These are phyloP conservation scores for Trifolium dubium DNA, from an alignment of 306 rosid species.

Conservation along the genomic window DNA sequence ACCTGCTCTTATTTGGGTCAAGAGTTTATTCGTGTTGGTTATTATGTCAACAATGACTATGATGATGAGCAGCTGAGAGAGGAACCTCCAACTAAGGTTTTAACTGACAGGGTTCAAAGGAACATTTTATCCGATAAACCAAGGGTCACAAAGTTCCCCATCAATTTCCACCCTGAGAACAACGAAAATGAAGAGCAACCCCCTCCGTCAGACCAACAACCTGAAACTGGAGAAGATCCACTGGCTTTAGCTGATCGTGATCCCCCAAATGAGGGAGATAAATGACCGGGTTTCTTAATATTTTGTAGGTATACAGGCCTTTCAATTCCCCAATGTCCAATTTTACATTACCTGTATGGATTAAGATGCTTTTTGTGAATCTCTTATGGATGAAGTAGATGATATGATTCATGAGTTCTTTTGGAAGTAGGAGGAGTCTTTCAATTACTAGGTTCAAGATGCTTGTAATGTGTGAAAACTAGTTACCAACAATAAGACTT, in stretches of 20 bases:
- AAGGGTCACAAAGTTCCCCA: conserved; percentile 89
- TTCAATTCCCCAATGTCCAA: conserved; percentile 38
- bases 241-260: conserved; percentile 43
- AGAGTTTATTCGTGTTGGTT: conserved; percentile 87
- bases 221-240: conserved; percentile 50
- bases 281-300: conserved; percentile 48
- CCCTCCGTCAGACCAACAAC: conserved; percentile 51
- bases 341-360: conserved; percentile 39
- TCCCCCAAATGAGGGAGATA: conserved; percentile 49
- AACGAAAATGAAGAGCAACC: conserved; percentile 60
- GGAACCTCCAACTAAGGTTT: conserved; percentile 84
- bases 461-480: conserved; percentile 36
- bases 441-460: conserved; percentile 29
- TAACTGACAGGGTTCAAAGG: conserved; percentile 77
- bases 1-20: conserved; percentile 93
- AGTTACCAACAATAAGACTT: conserved; percentile 34
- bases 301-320: conserved; percentile 43
- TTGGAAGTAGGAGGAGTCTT: conserved; percentile 35
- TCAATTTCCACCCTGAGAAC: conserved; percentile 68
- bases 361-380: conserved; percentile 39
- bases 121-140: conserved; percentile 94
- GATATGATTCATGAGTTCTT: conserved; percentile 36
- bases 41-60: conserved; percentile 93
- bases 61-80: conserved; percentile 91
- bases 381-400: conserved; percentile 34